Base-by-base conservation (phyloP, 2,329 filamentous ascomycete species). In the Alternaria brassicicola region DNA sequence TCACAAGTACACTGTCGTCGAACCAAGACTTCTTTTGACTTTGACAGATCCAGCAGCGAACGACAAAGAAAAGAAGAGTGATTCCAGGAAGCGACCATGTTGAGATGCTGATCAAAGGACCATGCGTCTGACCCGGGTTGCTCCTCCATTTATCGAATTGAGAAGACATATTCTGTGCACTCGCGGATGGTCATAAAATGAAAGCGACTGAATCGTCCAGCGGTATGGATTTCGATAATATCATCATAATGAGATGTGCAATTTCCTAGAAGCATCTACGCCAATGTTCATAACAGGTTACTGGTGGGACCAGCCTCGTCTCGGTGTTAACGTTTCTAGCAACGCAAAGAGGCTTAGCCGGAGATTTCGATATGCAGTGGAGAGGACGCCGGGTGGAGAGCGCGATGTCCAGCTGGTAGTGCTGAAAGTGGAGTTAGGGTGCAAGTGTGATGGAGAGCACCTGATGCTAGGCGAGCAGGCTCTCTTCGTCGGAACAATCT, bases 131-230 rank as follows among this genome's bases (percentile, higher is more conserved):
- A 25, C 12, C 36, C 26, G 54, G 54, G 31, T 56, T 33, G 10
- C 54, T 56, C 4, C 28, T 28, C 47, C 48, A 56, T 31, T 46
- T 56, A 17, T 52, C 30, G 10, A 56, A 31, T 23, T 56, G 48
- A 23, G 30, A 19, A 12, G 53, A 52, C 53, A 56, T 56, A 12
- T 38, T 25, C 38, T 42, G 21, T 31, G 39, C 41, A 33, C 13
- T 52, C 19, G 25, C 17, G 31, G 39, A 28, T 12, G 48, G 4
- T 19, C 35, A 13, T 15, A 38, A 10, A 5, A 19, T n/a, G 23
- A 17, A 46, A 33, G 17, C 28, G 17, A 31, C 3, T 30, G 43
- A 15, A 33, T 21, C 30, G 25, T n/a, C 31, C 38, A 23, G 39
- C 25, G 13, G 25, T 15, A 21, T 12, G 19, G 19, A 12, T 9